phyloP scores from a whole-genome alignment of 2,329 filamentous ascomycete genomes.

The Metarhizium anisopliae region DNA sequence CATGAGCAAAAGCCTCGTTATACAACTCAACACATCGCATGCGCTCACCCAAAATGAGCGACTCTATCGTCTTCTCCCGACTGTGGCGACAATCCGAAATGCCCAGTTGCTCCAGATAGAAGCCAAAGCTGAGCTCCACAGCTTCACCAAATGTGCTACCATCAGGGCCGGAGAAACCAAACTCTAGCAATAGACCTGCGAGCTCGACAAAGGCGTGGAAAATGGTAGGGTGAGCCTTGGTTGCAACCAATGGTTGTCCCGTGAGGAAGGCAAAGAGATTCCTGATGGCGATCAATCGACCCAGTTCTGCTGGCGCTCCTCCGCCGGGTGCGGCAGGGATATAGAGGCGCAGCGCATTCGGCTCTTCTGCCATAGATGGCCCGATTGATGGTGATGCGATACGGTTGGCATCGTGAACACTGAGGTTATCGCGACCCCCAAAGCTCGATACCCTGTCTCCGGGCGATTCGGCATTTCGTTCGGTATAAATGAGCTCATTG shows the following conservation, averaged over 20 bases:
- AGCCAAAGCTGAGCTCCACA: slow-evolving; percentile 57
- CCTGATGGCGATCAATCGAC: slow-evolving; percentile 48
- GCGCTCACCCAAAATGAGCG: slow-evolving; percentile 77
- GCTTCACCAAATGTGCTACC: slow-evolving; percentile 50
- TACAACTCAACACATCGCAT: slow-evolving; percentile 79
- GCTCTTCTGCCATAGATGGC: slow-evolving; percentile 25
- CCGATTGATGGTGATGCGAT: slow-evolving; percentile 28
- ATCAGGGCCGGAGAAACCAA: slow-evolving; percentile 47
- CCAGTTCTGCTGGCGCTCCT: slow-evolving; percentile 31
- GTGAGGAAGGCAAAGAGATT: slow-evolving; percentile 60
- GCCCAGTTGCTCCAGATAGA: slow-evolving; percentile 67
- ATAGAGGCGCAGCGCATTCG: slow-evolving; percentile 40
- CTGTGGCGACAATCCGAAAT: slow-evolving; percentile 75
- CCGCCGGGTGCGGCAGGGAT: slow-evolving; percentile 36
- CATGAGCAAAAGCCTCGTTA: slow-evolving; percentile 86
- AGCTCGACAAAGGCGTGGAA: slow-evolving; percentile 49
- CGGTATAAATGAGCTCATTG: slow-evolving; percentile 40
- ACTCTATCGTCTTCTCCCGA: slow-evolving; percentile 82
- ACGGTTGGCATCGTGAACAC: slow-evolving; percentile 39
- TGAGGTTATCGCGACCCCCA: slow-evolving; percentile 36
- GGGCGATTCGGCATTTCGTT: slow-evolving; percentile 20
- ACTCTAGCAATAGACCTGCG: slow-evolving; percentile 43
- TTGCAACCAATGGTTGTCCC: slow-evolving; percentile 53
- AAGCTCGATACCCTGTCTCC: slow-evolving; percentile 27
- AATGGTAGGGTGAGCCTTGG: slow-evolving; percentile 38